phyloP scores from a whole-genome alignment of 208 protist genomes.

The Trypanosomatidae sp. region DNA sequence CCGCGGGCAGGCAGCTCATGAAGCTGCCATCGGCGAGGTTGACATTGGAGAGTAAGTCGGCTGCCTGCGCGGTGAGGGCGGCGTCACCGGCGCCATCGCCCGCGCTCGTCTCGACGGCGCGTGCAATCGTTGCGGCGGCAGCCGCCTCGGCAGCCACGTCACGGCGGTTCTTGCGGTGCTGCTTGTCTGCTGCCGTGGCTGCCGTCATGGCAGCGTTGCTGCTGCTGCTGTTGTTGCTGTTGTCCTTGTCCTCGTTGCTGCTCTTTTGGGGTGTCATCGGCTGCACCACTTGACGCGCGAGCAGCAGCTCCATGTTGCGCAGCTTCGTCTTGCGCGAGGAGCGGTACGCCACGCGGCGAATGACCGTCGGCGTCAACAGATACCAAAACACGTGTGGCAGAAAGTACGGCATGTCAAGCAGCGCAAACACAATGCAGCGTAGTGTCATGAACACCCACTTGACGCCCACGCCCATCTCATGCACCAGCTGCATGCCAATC shows the following conservation, averaged over 20 bases:
- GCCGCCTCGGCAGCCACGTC: too few species aligned
- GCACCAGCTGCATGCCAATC: constrained; percentile 29
- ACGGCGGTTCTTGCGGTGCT: too few species aligned
- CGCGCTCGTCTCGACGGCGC: too few species aligned
- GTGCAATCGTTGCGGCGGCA: too few species aligned
- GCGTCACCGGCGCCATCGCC: background rate
- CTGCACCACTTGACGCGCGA: constrained; percentile 8
- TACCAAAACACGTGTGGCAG: constrained; percentile 57
- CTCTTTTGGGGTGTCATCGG: background rate
- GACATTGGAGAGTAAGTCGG: background rate
- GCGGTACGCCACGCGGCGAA: constrained; percentile 68
- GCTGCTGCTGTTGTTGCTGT: background rate
- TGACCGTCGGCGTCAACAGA: constrained; percentile 53
- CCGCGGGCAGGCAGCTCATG: too few species aligned
- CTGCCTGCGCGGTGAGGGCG: background rate
- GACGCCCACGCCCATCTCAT: constrained; percentile 61
- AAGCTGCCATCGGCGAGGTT: too few species aligned
- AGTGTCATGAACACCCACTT: constrained; percentile 65
- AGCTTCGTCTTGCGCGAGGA: constrained; percentile 34
- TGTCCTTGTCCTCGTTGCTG: background rate
- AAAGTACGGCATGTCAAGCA: constrained; percentile 44
- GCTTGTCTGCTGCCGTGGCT: too few species aligned
- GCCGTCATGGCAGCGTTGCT: too few species aligned
- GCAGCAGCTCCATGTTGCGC: constrained; percentile 29
- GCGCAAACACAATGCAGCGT: constrained; percentile 39